Evolutionary conservation across 2,329 filamentous ascomycete species (phyloP), one percentile per base, ranked within the genome.

Genomic region (Cladosporium sp.): DNA sequence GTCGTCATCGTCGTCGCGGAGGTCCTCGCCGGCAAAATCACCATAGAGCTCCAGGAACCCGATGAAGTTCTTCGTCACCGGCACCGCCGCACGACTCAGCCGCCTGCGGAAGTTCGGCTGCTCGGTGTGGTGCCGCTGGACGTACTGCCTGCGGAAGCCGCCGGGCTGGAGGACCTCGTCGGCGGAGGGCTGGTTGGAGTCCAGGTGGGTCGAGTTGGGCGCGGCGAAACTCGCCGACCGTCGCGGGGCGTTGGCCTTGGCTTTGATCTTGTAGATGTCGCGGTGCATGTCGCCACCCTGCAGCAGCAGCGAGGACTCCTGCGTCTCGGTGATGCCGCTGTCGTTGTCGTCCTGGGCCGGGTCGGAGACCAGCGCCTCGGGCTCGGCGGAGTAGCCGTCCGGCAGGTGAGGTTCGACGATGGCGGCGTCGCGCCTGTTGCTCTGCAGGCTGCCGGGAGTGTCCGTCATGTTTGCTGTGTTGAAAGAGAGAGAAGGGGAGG

Each of bases 231-330:
- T 89, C 49, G 79, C 78, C 13, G 86, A 76, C 56, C 86, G 79
- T 52, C 66, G 68, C 10, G 70, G 67, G 37, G 68, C 65, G 61
- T 63, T 78, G 67, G 66, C 71, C 37, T 81, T 75, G 13, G 83
- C 81, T 56, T 84, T 82, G 61, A 89, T 83, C 64, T 82, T 86
- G 77, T 87, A 91, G 33, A 91, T 78, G 61, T 88, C 85, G 33
- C 87, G 83, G 65, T 90, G 86, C 18, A 91, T 85, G 62, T 91
- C 87, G 38, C 87, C 87, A 48, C 87, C 87, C 63, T 86, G 86
- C 3, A 90, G 75, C 54, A 76, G 81, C 49, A 90, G 72, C 0
- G 87, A 90, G 1, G 85, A 89, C 55, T 85, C 80, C 28, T 56
- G 34, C 8, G 19, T 14, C 19, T 56, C 55, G 28, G 53, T 55